phyloP scores from a whole-genome alignment of 345 rosid genomes.

The Hibiscus syriacus region DNA sequence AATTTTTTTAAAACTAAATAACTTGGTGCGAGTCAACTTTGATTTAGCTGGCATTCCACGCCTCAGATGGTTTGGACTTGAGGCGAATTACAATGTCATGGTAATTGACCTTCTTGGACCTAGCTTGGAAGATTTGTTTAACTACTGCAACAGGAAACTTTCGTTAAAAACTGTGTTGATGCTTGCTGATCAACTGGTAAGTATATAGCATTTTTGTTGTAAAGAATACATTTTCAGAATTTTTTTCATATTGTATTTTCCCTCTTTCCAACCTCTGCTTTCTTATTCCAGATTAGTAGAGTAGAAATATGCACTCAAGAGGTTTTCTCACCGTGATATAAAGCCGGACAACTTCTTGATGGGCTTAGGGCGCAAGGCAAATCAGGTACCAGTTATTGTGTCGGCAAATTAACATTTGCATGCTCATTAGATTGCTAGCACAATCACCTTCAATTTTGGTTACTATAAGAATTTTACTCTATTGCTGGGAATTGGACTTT shows the following conservation, averaged over 20 bases:
- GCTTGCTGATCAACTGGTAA: constrained; percentile 84
- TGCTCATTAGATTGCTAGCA: constrained; percentile 5
- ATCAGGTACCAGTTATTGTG: constrained; percentile 39
- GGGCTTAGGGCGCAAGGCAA: constrained; percentile 85
- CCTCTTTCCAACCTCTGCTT: neutral
- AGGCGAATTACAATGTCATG: constrained; percentile 74
- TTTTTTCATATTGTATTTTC: neutral
- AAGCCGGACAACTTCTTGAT: constrained; percentile 83
- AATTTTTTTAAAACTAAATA: neutral
- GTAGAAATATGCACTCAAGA: constrained; percentile 70
- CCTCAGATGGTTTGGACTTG: constrained; percentile 85
- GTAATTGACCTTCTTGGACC: constrained; percentile 89
- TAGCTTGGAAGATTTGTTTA: constrained; percentile 81
- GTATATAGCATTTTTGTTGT: constrained; percentile 11
- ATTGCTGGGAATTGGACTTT: too few species aligned
- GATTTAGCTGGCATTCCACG: constrained; percentile 71
- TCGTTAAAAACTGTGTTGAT: constrained; percentile 74
- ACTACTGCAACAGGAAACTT: constrained; percentile 67
- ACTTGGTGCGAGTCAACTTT: constrained; percentile 3
- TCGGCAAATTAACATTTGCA: neutral
- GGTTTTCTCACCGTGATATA: constrained; percentile 85
- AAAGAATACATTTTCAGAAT: neutral
- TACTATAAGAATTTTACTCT: too few species aligned
- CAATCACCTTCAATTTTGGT: neutral
- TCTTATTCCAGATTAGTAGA: constrained; percentile 55